Conservation (phyloP, 2,329 filamentous ascomycete genomes). For the Waltergamsia citrina region DNA sequence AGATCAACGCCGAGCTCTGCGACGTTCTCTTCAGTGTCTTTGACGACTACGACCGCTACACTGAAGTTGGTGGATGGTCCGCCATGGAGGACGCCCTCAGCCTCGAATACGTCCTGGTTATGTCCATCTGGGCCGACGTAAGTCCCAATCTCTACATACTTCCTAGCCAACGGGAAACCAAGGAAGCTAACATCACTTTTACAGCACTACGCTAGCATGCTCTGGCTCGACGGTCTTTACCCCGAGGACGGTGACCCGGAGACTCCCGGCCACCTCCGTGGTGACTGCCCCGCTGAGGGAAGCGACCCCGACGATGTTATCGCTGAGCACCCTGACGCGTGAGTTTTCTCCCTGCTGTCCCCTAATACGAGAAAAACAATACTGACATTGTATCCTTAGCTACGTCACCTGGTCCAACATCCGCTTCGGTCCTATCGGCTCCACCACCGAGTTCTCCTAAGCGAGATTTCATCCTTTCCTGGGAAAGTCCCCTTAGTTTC, state of each 20-base stretch:
- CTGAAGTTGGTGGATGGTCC: slow-evolving; percentile 42
- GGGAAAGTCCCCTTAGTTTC: too few relatives aligned
- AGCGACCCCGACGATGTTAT: slow-evolving; percentile 14
- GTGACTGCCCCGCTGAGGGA: slow-evolving; percentile 12
- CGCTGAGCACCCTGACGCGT: slow-evolving; percentile 9
- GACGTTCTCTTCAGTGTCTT: slow-evolving; percentile 44
- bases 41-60: slow-evolving; percentile 39
- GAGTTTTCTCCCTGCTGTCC: slow-evolving; percentile 1
- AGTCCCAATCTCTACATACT: slow-evolving; percentile 6
- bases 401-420: slow-evolving; percentile 38
- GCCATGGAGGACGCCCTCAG: slow-evolving; percentile 44
- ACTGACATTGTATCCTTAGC: slow-evolving; percentile 14
- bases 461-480: too few relatives aligned
- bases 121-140: slow-evolving; percentile 43
- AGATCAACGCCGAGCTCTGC: slow-evolving; percentile 49
- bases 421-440: slow-evolving; percentile 32
- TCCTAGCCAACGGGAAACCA: neutral
- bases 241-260: slow-evolving; percentile 24
- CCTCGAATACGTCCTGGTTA: slow-evolving; percentile 54
- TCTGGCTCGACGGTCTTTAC: slow-evolving; percentile 58
- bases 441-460: slow-evolving; percentile 6
- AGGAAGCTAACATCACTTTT: slow-evolving; percentile 1
- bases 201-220: slow-evolving; percentile 49
- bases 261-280: slow-evolving; percentile 12
- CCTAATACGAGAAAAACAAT: neutral